Evolutionary conservation across 768 basidiomycete genomes (phyloP).

Genomic region (Pulveroboletus ravenelii): DNA sequence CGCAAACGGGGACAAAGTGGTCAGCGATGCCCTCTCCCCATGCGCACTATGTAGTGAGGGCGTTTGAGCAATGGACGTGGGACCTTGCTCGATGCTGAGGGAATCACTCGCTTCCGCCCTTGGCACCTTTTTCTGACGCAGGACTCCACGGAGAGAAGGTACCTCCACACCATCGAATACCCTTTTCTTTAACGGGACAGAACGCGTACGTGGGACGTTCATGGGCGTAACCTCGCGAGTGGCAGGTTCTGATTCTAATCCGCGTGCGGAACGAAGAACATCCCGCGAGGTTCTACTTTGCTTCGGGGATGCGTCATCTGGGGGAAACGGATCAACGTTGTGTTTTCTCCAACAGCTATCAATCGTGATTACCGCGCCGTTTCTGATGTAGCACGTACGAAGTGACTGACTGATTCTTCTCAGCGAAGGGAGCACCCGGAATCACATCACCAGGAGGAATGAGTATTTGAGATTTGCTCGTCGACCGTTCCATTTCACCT

Average conservation of each 20-base stretch:
- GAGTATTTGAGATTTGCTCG: background rate
- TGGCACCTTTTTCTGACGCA: slow-evolving; percentile 7
- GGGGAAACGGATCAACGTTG: slow-evolving; percentile 6
- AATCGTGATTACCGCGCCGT: slow-evolving; percentile 11
- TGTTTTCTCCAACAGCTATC: background rate
- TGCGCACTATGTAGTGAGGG: background rate
- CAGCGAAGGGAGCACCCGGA: background rate
- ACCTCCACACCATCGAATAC: slow-evolving; percentile 31
- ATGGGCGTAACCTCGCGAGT: slow-evolving; percentile 21
- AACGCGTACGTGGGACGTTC: slow-evolving; percentile 15
- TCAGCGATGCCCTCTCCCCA: background rate
- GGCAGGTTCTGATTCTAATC: slow-evolving; percentile 28
- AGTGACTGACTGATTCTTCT: background rate
- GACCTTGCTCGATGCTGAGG: background rate
- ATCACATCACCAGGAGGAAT: background rate
- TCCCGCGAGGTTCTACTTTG: slow-evolving; percentile 16
- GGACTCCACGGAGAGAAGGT: slow-evolving; percentile 19
- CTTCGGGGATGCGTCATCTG: slow-evolving; percentile 21
- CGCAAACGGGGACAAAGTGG: background rate
- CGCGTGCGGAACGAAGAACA: slow-evolving; percentile 11
- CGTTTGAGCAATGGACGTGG: background rate
- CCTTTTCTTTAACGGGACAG: slow-evolving; percentile 21
- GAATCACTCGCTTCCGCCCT: background rate
- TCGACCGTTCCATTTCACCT: slow-evolving; percentile 1
- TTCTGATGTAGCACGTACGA: slow-evolving; percentile 1